These are phyloP conservation scores for Fraxinus velutina DNA, from an alignment of 305 asterid genomes.

Conservation along the genomic window DNA sequence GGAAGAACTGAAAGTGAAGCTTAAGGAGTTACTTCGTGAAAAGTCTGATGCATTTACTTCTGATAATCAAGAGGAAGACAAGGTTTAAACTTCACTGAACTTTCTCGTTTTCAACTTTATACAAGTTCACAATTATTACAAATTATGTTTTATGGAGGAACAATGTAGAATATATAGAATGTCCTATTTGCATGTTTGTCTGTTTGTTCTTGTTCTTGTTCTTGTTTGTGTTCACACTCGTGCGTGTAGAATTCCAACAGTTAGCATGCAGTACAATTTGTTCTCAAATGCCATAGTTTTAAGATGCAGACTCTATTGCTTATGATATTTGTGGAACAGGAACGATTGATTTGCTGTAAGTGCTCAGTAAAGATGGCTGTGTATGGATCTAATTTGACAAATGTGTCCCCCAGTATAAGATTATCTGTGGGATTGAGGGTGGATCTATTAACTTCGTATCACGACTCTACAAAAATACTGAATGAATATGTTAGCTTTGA, in stretches of 20 bases:
- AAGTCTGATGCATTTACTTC: slow-evolving; percentile 71
- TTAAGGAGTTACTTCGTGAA: slow-evolving; percentile 73
- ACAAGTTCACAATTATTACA: neutral
- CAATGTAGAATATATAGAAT: neutral
- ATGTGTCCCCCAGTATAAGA: neutral
- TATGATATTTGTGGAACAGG: neutral
- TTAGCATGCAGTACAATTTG: neutral
- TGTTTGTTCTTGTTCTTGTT: neutral
- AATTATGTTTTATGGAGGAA: neutral
- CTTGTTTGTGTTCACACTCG: neutral
- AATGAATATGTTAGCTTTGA: neutral
- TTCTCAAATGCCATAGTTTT: neutral
- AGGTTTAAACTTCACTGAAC: slow-evolving; percentile 41
- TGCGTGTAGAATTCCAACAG: neutral
- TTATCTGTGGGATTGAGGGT: neutral
- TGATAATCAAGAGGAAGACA: slow-evolving; percentile 78
- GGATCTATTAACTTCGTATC: neutral
- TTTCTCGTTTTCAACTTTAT: neutral
- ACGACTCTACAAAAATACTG: neutral
- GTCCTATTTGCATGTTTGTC: neutral
- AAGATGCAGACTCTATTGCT: neutral
- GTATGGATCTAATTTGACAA: neutral
- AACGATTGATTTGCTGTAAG: neutral
- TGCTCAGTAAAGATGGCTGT: neutral
- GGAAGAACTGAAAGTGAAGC: slow-evolving; percentile 76